Percentiles rank a stretch among this genome's conserved stretches.
Conservation (phyloP, 2,329 filamentous ascomycete genomes). For the Sclerotinia trifoliorum region DNA sequence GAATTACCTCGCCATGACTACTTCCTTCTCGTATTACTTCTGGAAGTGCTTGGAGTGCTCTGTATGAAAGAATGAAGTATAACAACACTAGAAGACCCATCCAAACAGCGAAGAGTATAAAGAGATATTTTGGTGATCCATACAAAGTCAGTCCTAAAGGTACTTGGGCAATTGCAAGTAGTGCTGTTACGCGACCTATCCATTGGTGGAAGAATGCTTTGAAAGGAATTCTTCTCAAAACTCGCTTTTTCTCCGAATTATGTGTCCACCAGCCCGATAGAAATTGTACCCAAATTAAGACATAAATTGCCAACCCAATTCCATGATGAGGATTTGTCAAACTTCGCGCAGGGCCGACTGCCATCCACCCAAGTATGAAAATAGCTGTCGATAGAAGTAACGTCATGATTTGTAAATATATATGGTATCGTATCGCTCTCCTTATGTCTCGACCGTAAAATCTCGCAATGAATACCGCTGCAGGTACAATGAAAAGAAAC, state of each 20-base stretch:
- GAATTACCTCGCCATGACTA: conserved; percentile 48
- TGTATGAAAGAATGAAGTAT: conserved; percentile 80
- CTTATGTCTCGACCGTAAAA: conserved; percentile 66
- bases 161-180: conserved; percentile 84
- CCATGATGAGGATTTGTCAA: conserved; percentile 82
- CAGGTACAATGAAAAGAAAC: conserved; percentile 71
- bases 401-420: conserved; percentile 70
- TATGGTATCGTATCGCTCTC: conserved; percentile 65
- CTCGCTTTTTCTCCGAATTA: conserved; percentile 42
- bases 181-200: conserved; percentile 72
- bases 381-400: conserved; percentile 67
- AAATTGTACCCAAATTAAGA: conserved; percentile 68
- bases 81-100: conserved; percentile 67
- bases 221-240: conserved; percentile 44
- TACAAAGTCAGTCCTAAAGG: conserved; percentile 88
- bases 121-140: conserved; percentile 80
- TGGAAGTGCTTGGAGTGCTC: conserved; percentile 52
- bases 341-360: conserved; percentile 69
- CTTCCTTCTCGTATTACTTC: conserved; percentile 41
- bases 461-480: conserved; percentile 70
- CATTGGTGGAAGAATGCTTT: conserved; percentile 70
- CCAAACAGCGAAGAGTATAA: conserved; percentile 82
- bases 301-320: conserved; percentile 77
- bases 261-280: conserved; percentile 65
- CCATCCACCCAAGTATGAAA: conserved; percentile 74